Evolutionary conservation across 129 eudicot species (phyloP).

Genomic region (Centella asiatica): DNA sequence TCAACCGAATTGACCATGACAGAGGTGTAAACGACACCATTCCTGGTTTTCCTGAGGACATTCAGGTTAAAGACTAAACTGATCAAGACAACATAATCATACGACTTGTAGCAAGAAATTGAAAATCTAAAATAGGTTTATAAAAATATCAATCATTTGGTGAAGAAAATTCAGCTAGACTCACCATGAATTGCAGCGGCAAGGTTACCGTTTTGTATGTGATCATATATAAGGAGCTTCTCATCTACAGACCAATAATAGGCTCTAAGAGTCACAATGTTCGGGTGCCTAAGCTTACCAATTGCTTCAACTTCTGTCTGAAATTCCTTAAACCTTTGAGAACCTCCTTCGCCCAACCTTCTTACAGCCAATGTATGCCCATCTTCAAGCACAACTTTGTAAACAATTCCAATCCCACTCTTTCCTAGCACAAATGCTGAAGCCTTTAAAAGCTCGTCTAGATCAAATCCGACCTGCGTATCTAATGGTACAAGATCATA

Average conservation of each 20-base stretch:
- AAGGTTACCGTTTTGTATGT: slow-evolving; percentile 73
- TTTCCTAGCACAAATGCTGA: slow-evolving; percentile 97
- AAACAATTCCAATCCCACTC: slow-evolving; percentile 96
- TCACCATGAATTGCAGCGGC: slow-evolving; percentile 77
- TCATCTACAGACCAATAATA: slow-evolving; percentile 97
- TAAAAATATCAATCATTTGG: neutral
- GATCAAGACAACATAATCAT: neutral
- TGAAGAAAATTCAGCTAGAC: slow-evolving; percentile 2
- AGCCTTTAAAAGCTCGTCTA: slow-evolving; percentile 87
- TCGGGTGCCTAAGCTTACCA: slow-evolving; percentile 81
- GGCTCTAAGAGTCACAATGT: slow-evolving; percentile 78
- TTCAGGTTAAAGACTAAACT: slow-evolving; percentile 3
- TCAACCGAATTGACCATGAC: slow-evolving; percentile 59
- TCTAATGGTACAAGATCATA: slow-evolving; percentile 76
- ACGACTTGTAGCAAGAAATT: neutral
- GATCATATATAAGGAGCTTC: slow-evolving; percentile 90
- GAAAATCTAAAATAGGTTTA: neutral
- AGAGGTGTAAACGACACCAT: slow-evolving; percentile 59
- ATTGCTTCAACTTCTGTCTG: slow-evolving; percentile 97
- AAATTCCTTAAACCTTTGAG: slow-evolving; percentile 92
- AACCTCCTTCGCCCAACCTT: slow-evolving; percentile 95
- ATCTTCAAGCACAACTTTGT: slow-evolving; percentile 95
- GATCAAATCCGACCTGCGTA: slow-evolving; percentile 64
- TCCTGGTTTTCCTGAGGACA: slow-evolving; percentile 65
- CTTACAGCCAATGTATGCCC: slow-evolving; percentile 88